Evolutionary conservation across 345 rosid genomes (phyloP), one percentile per base, ranked within the genome.

Genomic region (Combretum micranthum): DNA sequence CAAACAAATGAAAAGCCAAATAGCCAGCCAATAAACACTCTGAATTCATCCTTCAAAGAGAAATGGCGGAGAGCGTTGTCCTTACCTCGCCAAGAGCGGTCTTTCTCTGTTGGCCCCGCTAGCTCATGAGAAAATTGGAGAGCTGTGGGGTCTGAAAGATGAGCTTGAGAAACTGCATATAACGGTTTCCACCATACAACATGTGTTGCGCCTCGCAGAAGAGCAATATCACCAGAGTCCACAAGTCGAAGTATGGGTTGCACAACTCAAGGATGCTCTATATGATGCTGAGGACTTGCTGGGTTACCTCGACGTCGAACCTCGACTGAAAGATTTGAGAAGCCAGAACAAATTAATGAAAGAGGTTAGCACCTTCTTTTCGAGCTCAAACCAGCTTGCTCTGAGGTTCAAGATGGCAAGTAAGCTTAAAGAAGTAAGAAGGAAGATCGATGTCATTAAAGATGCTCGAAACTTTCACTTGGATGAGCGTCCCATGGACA

Each of bases 251-350:
- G 59, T 2, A 13, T 75, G 80, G 83, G 64, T 78, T 15, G 45
- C n/a, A 13, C 48, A 62, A 52, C 67, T 78, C 12, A 70, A 50
- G 37, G 64, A 52, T 20, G 74, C 55, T 0, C 19, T 67, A 7
- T 72, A 67, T 44, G 74, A 75, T 44, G 74, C 72, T 2, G 73
- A 78, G 8, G 79, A 74, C 53, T 39, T 74, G 66, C 60, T 68
- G 3, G 74, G 72, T 43, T 74, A 60, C 16, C 52, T 68, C 49
- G 47, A 68, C 13, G 22, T 65, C 1, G 62, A 60, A 23, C 56
- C 47, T 37, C n/a, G 18, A 50, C 54, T 46, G 49, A 53, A 22
- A 23, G 58, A 59, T 9, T 15, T 19, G 42, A 17, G 43, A 58
- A 10, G 2, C 12, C 47, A 42, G 2, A 50, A 55, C 21, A 12